Percentiles rank a stretch among this genome's conserved stretches.
These are phyloP conservation scores for Pseudogymnoascus verrucosus DNA, from an alignment of 2,329 filamentous ascomycete species.

Conservation along the genomic window DNA sequence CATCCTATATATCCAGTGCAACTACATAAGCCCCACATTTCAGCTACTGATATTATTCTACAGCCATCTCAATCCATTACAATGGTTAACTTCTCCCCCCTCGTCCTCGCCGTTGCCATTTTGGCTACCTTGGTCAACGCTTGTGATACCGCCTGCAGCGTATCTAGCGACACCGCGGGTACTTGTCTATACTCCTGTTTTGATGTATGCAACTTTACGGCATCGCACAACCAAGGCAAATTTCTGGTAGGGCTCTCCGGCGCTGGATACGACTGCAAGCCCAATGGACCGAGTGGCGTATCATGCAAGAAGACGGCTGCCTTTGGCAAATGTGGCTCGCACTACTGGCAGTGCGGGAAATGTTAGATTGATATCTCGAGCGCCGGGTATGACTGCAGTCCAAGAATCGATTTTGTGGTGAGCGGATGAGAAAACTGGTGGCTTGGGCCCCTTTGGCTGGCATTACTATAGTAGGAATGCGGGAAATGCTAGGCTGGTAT, in stretches of 20 bases:
- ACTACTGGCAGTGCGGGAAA: background rate
- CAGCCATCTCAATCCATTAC: background rate
- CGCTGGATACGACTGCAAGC: background rate
- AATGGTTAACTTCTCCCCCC: background rate
- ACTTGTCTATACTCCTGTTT: background rate
- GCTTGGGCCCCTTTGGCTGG: background rate
- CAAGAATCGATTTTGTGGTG: background rate
- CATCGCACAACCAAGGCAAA: background rate
- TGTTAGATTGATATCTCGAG: background rate
- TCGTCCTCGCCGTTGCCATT: background rate
- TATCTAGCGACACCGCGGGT: background rate
- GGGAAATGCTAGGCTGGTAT: background rate
- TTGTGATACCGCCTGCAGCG: background rate
- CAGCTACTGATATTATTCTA: background rate
- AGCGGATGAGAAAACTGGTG: background rate
- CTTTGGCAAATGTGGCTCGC: background rate
- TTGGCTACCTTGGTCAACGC: background rate
- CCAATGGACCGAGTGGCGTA: background rate
- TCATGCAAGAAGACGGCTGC: background rate
- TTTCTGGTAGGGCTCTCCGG: background rate
- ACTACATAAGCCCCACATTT: background rate
- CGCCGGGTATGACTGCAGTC: background rate
- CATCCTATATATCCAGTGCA: background rate
- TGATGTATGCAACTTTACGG: background rate
- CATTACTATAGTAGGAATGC: background rate